Conservation (phyloP, 306 rosid species). For the Biancaea sappan region DNA sequence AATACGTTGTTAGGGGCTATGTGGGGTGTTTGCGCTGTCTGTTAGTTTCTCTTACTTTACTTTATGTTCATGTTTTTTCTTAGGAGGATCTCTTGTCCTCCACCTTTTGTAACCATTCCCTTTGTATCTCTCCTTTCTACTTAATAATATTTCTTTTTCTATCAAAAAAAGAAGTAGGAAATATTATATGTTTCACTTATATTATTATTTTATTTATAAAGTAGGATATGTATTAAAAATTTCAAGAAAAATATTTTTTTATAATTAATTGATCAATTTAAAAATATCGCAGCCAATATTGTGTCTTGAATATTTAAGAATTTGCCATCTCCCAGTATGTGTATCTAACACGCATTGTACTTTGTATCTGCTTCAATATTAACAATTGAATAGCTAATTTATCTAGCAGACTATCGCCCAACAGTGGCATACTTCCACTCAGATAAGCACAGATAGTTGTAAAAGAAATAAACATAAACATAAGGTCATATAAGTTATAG, state of each 20-base stretch:
- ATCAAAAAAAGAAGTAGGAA: background rate
- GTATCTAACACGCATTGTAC: background rate
- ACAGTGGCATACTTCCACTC: background rate
- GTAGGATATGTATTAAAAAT: too few relatives aligned
- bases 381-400: constrained; percentile 11
- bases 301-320: background rate
- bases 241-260: too few relatives aligned
- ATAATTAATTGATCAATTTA: too few relatives aligned
- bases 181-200: background rate
- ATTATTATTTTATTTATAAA: too few relatives aligned
- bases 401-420: background rate
- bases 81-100: too few relatives aligned
- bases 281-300: background rate
- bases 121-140: too few relatives aligned
- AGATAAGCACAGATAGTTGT: background rate
- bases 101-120: too few relatives aligned
- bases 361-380: background rate
- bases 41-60: too few relatives aligned
- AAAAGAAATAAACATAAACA: background rate
- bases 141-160: too few relatives aligned
- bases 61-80: too few relatives aligned
- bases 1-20: too few relatives aligned
- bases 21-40: too few relatives aligned
- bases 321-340: background rate
- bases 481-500: background rate